Percentiles rank a stretch among this genome's conserved stretches.
Conservation (phyloP, 1,139 yeast species). For the Magnusiomyces sp. region DNA sequence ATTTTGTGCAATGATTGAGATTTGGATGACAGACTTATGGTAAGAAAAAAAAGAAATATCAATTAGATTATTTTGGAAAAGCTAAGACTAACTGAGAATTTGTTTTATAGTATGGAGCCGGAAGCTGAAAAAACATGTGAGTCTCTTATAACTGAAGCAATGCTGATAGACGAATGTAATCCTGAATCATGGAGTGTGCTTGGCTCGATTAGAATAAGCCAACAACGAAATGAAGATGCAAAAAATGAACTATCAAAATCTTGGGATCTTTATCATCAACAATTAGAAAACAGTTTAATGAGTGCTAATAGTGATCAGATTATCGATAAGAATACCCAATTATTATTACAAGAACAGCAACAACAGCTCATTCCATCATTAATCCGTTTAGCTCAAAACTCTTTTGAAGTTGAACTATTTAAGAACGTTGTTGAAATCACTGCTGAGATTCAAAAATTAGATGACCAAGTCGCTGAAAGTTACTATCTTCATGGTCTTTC, state of each 20-base stretch:
- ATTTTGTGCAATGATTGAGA: conserved; percentile 77
- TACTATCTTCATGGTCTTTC: conserved; percentile 79
- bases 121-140: conserved; percentile 82
- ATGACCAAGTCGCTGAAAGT: conserved; percentile 73
- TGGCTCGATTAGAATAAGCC: conserved; percentile 87
- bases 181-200: conserved; percentile 79
- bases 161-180: conserved; percentile 49
- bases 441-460: conserved; percentile 57
- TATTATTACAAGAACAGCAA: conserved; percentile 38
- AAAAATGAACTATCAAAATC: conserved; percentile 55
- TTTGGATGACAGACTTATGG: conserved; percentile 98
- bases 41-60: background rate
- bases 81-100: conserved; percentile 6
- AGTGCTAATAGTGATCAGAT: conserved; percentile 31
- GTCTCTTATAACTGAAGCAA: conserved; percentile 54
- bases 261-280: conserved; percentile 61
- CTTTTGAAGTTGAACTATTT: conserved; percentile 63
- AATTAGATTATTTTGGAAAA: background rate
- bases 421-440: conserved; percentile 58
- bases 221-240: conserved; percentile 70
- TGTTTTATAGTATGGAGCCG: conserved; percentile 52
- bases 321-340: conserved; percentile 35
- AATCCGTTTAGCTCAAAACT: conserved; percentile 50
- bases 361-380: conserved; percentile 52
- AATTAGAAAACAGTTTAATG: conserved; percentile 30